A percentile compares a stretch with the other conserved stretches of the same genome.
These are phyloP conservation scores for Alternaria brassicicola DNA, from an alignment of 2,329 filamentous ascomycete genomes.

Conservation along the genomic window DNA sequence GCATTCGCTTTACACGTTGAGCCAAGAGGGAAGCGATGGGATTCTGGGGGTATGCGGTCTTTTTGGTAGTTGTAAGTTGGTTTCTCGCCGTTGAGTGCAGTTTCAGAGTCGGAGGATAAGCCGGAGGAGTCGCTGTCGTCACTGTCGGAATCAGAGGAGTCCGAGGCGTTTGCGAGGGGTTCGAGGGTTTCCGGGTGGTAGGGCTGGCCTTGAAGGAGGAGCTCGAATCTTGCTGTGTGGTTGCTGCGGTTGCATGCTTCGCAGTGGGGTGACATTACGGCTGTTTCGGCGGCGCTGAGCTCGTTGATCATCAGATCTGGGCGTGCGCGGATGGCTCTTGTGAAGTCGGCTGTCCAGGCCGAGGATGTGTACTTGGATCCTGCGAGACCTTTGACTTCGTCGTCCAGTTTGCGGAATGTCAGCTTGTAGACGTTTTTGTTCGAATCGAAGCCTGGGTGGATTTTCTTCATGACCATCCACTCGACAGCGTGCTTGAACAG, in stretches of 20 bases:
- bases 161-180: slow-evolving; percentile 59
- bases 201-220: slow-evolving; percentile 68
- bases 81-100: slow-evolving; percentile 29
- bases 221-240: slow-evolving; percentile 69
- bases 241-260: slow-evolving; percentile 73
- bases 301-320: slow-evolving; percentile 60
- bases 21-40: slow-evolving; percentile 39
- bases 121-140: slow-evolving; percentile 18
- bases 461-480: slow-evolving; percentile 80
- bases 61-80: slow-evolving; percentile 33
- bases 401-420: slow-evolving; percentile 73
- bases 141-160: slow-evolving; percentile 26
- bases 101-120: slow-evolving; percentile 30
- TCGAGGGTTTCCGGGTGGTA: slow-evolving; percentile 71
- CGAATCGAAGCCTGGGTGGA: slow-evolving; percentile 72
- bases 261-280: slow-evolving; percentile 54
- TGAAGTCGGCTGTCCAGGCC: slow-evolving; percentile 71
- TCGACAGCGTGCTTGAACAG: slow-evolving; percentile 77
- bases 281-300: slow-evolving; percentile 17
- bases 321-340: slow-evolving; percentile 67
- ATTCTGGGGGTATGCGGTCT: slow-evolving; percentile 37
- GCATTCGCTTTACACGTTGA: slow-evolving; percentile 66
- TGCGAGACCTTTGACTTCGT: slow-evolving; percentile 71
- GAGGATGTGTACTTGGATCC: slow-evolving; percentile 74
- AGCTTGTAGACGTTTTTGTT: slow-evolving; percentile 69